phyloP scores from a whole-genome alignment of 192 early-diverging fungal species.

The Glomus cerebriforme region DNA sequence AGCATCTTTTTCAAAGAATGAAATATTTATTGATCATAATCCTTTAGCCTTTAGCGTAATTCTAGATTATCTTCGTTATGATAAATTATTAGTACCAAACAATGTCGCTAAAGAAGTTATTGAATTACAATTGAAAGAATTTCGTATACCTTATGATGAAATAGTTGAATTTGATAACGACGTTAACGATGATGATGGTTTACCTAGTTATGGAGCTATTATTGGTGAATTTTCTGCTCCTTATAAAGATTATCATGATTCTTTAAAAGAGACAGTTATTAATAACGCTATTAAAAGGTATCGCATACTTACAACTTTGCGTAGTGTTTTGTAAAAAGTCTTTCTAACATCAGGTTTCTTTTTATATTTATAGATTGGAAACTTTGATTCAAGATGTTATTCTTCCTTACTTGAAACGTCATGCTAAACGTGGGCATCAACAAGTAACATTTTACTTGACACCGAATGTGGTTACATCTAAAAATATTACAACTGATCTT shows the following conservation, averaged over 20 bases:
- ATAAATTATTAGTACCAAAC: not conserved
- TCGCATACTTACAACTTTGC: not conserved
- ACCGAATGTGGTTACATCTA: not conserved
- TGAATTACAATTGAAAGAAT: slow-evolving; percentile 6
- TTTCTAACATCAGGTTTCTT: not conserved
- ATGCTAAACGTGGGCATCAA: slow-evolving; percentile 26
- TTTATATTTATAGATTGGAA: not conserved
- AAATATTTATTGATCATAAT: slow-evolving; percentile 27
- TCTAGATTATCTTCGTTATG: slow-evolving; percentile 10
- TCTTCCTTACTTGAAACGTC: slow-evolving; percentile 16
- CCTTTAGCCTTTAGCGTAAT: slow-evolving; percentile 19
- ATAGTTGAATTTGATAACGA: not conserved
- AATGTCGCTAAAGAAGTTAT: slow-evolving; percentile 18
- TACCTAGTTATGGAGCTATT: slow-evolving; percentile 1
- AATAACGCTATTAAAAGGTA: not conserved
- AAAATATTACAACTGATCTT: slow-evolving; percentile 4
- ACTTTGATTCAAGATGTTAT: slow-evolving; percentile 8
- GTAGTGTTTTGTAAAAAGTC: not conserved
- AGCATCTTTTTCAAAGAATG: not conserved
- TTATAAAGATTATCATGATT: not conserved
- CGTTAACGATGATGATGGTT: not conserved
- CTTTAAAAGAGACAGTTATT: slow-evolving; percentile 9
- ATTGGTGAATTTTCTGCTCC: not conserved
- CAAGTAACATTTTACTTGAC: slow-evolving; percentile 23
- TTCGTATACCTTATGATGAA: slow-evolving; percentile 21